phyloP scores from a whole-genome alignment of 805 yeast genomes.

The Lipomyces spencermartinsiae region DNA sequence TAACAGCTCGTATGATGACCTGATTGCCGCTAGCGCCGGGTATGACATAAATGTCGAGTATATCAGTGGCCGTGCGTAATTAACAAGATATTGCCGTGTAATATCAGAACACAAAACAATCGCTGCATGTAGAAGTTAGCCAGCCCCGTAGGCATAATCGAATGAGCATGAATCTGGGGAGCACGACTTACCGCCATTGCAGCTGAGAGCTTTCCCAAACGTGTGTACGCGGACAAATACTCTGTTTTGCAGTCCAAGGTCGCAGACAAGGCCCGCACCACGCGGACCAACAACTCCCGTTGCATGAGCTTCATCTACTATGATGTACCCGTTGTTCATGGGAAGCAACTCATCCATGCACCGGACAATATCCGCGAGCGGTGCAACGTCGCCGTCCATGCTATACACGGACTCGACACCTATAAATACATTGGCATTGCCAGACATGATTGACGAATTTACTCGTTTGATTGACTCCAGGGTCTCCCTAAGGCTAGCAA shows the following conservation, averaged over 20 bases:
- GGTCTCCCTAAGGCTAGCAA: conserved; percentile 13
- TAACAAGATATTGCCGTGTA: conserved; percentile 33
- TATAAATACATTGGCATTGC: conserved; percentile 32
- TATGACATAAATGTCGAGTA: conserved; percentile 39
- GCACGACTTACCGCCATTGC: conserved; percentile 35
- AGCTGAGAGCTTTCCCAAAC: conserved; percentile 41
- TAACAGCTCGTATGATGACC: conserved; percentile 35
- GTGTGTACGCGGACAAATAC: conserved; percentile 39
- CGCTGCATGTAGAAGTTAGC: conserved; percentile 10
- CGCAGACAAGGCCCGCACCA: conserved; percentile 64
- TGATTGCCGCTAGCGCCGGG: conserved; percentile 33
- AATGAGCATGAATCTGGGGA: too few species aligned
- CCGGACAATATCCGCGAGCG: conserved; percentile 27
- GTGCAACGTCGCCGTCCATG: conserved; percentile 42
- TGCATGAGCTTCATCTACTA: conserved; percentile 90
- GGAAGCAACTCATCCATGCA: conserved; percentile 18
- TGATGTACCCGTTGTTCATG: conserved; percentile 64
- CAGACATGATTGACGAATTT: conserved; percentile 6
- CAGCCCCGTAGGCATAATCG: not conserved
- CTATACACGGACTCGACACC: conserved; percentile 41
- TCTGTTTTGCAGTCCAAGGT: conserved; percentile 31
- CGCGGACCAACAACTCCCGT: conserved; percentile 86
- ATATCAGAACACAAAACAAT: conserved; percentile 34
- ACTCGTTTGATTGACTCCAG: not conserved
- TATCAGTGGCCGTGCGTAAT: conserved; percentile 41